Conservation (phyloP, 140 eudicot genomes). For the Cichorium intybus region DNA sequence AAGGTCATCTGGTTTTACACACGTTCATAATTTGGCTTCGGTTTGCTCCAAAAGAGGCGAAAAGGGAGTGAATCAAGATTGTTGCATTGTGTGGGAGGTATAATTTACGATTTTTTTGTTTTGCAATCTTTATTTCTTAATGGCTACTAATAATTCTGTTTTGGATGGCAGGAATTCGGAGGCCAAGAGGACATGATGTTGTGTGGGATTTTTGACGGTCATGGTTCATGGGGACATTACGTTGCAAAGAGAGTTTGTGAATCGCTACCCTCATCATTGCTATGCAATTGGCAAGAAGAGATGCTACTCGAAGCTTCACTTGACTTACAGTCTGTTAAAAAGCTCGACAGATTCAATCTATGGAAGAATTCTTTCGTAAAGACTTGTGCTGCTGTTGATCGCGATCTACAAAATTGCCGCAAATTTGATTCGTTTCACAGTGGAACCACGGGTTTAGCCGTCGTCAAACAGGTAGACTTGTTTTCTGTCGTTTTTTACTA, state of each 20-base stretch:
- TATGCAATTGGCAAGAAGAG: slow-evolving; percentile 88
- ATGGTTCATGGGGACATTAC: slow-evolving; percentile 90
- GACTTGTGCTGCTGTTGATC: slow-evolving; percentile 73
- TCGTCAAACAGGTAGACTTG: slow-evolving; percentile 70
- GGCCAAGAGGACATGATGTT: slow-evolving; percentile 86
- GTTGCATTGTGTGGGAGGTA: slow-evolving; percentile 95
- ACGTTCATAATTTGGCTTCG: slow-evolving; percentile 54
- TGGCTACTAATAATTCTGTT: neutral
- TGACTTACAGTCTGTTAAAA: slow-evolving; percentile 51
- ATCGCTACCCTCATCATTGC: slow-evolving; percentile 55
- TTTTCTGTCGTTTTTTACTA: too few species aligned
- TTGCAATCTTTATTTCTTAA: neutral
- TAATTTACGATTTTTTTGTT: neutral
- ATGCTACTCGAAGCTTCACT: slow-evolving; percentile 50
- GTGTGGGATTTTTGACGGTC: slow-evolving; percentile 89
- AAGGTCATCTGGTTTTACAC: slow-evolving; percentile 56
- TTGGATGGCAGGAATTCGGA: slow-evolving; percentile 60
- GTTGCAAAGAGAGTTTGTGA: slow-evolving; percentile 74
- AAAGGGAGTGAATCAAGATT: slow-evolving; percentile 87
- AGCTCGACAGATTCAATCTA: slow-evolving; percentile 48
- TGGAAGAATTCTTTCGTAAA: slow-evolving; percentile 76
- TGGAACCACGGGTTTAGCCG: slow-evolving; percentile 80
- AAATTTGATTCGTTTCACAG: slow-evolving; percentile 69
- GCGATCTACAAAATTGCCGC: slow-evolving; percentile 54
- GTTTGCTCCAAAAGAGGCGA: slow-evolving; percentile 69